phyloP scores from a whole-genome alignment of 495 filamentous ascomycete genomes.

The Aspergillus diversus region DNA sequence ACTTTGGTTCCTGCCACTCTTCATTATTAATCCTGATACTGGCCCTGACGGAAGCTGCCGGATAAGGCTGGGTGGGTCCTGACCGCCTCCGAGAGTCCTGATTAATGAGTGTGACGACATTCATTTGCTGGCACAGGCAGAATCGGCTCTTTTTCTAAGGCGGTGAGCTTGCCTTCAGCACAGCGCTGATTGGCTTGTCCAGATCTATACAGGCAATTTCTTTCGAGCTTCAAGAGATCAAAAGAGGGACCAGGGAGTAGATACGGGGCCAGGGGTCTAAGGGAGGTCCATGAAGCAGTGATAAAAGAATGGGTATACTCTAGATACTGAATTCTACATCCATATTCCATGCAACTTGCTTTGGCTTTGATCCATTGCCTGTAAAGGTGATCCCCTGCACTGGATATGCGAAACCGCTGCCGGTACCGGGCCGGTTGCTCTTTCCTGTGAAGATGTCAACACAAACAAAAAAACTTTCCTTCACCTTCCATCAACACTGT shows the following conservation, averaged over 20 bases:
- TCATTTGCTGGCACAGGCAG: neutral
- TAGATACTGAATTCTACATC: too few species aligned
- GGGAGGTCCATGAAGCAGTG: too few species aligned
- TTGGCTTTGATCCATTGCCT: too few species aligned
- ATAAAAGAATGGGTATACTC: too few species aligned
- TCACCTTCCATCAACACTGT: conserved; percentile 8
- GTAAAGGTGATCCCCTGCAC: too few species aligned
- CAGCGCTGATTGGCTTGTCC: neutral
- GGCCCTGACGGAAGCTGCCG: conserved; percentile 17
- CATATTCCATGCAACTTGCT: too few species aligned
- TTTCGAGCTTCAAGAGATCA: neutral
- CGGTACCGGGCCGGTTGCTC: conserved; percentile 33
- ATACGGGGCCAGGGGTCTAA: conserved; percentile 15
- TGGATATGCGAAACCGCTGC: conserved; percentile 6
- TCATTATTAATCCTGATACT: conserved; percentile 2
- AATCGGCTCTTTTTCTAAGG: neutral
- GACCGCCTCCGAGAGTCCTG: neutral
- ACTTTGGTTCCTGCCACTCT: conserved; percentile 7
- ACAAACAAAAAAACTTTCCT: neutral
- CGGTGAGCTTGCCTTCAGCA: neutral
- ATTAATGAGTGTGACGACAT: neutral
- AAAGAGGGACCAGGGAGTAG: neutral
- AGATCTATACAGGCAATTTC: conserved; percentile 2
- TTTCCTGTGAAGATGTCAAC: conserved; percentile 14
- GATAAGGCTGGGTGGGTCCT: neutral